Evolutionary conservation across 495 filamentous ascomycete species (phyloP).

Genomic region (Aspergillus avenaceus): DNA sequence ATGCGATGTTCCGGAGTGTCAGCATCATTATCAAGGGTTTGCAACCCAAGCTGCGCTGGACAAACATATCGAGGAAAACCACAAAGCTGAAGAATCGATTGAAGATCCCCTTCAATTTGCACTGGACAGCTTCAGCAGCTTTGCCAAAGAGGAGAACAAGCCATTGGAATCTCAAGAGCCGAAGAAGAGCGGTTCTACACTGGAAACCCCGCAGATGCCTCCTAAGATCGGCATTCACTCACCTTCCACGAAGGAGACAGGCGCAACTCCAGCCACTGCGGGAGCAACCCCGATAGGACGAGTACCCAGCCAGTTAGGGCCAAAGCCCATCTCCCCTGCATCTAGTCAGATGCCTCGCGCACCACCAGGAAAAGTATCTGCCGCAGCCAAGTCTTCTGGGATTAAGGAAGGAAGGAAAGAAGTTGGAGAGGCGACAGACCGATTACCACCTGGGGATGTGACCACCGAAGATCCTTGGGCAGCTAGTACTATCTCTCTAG

Average conservation of each 20-base stretch:
- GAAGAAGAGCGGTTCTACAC: conserved; percentile 16
- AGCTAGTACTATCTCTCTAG: conserved; percentile 37
- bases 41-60: conserved; percentile 39
- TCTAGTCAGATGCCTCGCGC: conserved; percentile 39
- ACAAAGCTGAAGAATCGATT: conserved; percentile 43
- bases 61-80: conserved; percentile 44
- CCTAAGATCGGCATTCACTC: conserved; percentile 23
- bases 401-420: conserved; percentile 31
- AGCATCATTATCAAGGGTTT: conserved; percentile 43
- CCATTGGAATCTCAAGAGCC: conserved; percentile 19
- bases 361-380: conserved; percentile 25
- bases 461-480: conserved; percentile 36
- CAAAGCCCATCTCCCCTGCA: conserved; percentile 37
- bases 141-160: conserved; percentile 34
- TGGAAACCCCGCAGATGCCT: conserved; percentile 14
- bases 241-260: conserved; percentile 33
- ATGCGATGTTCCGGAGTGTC: conserved; percentile 43
- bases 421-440: conserved; percentile 18
- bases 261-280: conserved; percentile 31
- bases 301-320: conserved; percentile 32
- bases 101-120: conserved; percentile 45
- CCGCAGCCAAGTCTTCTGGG: conserved; percentile 22
- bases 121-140: conserved; percentile 38
- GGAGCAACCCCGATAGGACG: conserved; percentile 41
- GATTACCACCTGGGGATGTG: conserved; percentile 4